Evolutionary conservation across 192 early-diverging fungal genomes (phyloP).

Genomic region (Phycomyces nitens): DNA sequence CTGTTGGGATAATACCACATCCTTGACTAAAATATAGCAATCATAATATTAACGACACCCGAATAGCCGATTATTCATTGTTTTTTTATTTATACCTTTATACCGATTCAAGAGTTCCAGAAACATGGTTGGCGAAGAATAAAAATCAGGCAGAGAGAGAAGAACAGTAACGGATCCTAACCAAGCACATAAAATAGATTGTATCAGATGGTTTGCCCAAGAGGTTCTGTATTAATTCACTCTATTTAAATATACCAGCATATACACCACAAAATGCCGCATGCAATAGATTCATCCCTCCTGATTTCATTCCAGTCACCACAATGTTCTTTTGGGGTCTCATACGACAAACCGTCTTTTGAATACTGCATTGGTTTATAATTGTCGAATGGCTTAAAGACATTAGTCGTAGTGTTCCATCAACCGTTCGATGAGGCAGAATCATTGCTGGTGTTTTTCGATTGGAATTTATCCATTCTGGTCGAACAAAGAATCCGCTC

Average conservation of each 20-base stretch:
- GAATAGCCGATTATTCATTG: neutral
- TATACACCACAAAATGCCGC: slow-evolving; percentile 15
- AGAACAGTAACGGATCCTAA: slow-evolving; percentile 53
- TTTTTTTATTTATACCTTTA: slow-evolving; percentile 38
- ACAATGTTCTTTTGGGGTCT: slow-evolving; percentile 37
- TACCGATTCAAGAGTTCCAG: slow-evolving; percentile 68
- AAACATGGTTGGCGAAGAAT: slow-evolving; percentile 51
- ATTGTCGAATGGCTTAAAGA: slow-evolving; percentile 48
- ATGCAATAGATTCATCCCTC: slow-evolving; percentile 2
- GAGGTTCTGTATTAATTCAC: too few relatives aligned
- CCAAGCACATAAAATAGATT: too few relatives aligned
- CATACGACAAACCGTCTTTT: slow-evolving; percentile 53
- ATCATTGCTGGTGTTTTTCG: slow-evolving; percentile 46
- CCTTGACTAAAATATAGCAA: slow-evolving; percentile 46
- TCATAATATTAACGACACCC: neutral
- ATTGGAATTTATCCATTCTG: slow-evolving; percentile 38
- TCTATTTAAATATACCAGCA: neutral
- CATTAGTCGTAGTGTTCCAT: slow-evolving; percentile 44
- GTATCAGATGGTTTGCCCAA: too few relatives aligned
- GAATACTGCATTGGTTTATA: slow-evolving; percentile 52
- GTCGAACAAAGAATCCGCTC: slow-evolving; percentile 42
- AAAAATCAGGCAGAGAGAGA: slow-evolving; percentile 55
- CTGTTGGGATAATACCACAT: slow-evolving; percentile 54
- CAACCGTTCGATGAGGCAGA: slow-evolving; percentile 44
- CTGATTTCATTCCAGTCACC: slow-evolving; percentile 13